Conservation (phyloP, 2,329 filamentous ascomycete genomes). For the Cladorrhinum sp. region DNA sequence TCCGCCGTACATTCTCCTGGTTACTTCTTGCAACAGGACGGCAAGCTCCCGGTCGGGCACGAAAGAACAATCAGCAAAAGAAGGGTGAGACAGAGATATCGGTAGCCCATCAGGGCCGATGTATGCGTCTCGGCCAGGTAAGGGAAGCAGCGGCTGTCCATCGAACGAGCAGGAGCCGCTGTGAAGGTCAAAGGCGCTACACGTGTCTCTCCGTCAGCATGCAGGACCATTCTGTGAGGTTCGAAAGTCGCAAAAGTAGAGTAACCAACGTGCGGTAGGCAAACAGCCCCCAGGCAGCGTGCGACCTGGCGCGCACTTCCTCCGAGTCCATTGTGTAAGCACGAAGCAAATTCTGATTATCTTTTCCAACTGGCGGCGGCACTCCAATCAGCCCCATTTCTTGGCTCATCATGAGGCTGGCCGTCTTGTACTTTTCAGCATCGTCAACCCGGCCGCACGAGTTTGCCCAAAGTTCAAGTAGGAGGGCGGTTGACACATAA, state of each 20-base stretch:
- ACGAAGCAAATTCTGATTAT: not conserved
- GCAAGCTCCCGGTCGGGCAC: not conserved
- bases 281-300: constrained; percentile 1
- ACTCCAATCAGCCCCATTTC: not conserved
- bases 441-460: not conserved
- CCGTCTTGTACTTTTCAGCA: not conserved
- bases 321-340: too few relatives aligned
- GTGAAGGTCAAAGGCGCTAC: not conserved
- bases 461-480: not conserved
- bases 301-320: not conserved
- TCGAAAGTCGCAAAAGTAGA: not conserved
- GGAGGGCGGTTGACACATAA: not conserved
- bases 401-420: not conserved
- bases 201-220: not conserved
- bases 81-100: not conserved
- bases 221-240: not conserved
- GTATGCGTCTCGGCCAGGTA: not conserved
- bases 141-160: not conserved
- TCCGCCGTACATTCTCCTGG: not conserved
- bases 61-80: not conserved
- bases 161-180: not conserved
- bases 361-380: not conserved
- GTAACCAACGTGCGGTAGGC: not conserved
- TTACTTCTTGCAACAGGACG: not conserved
- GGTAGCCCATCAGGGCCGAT: not conserved